phyloP scores from a whole-genome alignment of 2,329 filamentous ascomycete species.

The Diaporthe citri region DNA sequence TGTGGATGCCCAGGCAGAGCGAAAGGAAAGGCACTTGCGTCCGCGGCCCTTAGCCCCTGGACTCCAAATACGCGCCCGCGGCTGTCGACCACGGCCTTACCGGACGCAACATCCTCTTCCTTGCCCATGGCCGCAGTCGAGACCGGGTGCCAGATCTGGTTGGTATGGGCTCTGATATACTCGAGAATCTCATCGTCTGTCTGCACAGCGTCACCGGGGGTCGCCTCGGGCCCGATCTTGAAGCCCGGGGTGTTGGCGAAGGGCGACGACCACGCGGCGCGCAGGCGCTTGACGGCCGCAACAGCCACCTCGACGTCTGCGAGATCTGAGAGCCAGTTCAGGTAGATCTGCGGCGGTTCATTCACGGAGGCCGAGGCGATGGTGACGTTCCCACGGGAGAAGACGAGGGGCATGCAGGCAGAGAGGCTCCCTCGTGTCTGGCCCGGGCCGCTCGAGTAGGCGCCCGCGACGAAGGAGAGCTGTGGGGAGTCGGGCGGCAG shows the following conservation, averaged over 20 bases:
- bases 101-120: constrained; percentile 46
- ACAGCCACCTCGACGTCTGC: constrained; percentile 35
- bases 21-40: constrained; percentile 62
- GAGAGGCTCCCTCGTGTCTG: constrained; percentile 6
- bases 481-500: constrained; percentile 35
- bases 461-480: constrained; percentile 31
- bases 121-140: constrained; percentile 61
- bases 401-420: constrained; percentile 40
- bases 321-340: constrained; percentile 50
- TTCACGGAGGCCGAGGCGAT: constrained; percentile 47
- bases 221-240: constrained; percentile 46
- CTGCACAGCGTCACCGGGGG: constrained; percentile 49
- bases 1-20: constrained; percentile 61
- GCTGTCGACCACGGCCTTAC: constrained; percentile 56
- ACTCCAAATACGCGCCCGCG: constrained; percentile 61
- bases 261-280: constrained; percentile 26
- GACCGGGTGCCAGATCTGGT: constrained; percentile 50
- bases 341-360: constrained; percentile 53
- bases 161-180: constrained; percentile 44
- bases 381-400: constrained; percentile 53
- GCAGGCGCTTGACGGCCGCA: constrained; percentile 47
- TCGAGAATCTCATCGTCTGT: constrained; percentile 43
- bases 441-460: background rate
- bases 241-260: constrained; percentile 42
- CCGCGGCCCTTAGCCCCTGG: constrained; percentile 59